A percentile compares a stretch with the other conserved stretches of the same genome.
These are phyloP conservation scores for Funneliformis caledonium DNA, from an alignment of 371 early-diverging fungal species.

Conservation along the genomic window DNA sequence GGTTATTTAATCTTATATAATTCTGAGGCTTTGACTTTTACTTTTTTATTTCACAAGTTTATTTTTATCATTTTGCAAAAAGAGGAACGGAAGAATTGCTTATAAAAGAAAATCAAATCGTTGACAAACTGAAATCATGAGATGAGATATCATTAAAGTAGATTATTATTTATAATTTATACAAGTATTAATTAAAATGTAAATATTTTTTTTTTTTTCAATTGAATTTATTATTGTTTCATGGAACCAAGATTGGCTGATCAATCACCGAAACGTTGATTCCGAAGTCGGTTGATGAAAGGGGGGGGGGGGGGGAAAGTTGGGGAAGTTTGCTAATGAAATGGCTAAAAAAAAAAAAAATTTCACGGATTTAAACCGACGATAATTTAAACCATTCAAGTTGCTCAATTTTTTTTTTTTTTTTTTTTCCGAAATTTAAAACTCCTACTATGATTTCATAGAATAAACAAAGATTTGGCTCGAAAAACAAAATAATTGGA, in stretches of 20 bases:
- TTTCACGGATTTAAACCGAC: neutral
- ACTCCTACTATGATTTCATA: neutral
- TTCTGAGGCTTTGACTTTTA: neutral
- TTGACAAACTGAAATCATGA: neutral
- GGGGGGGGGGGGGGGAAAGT: neutral
- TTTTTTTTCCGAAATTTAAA: no score
- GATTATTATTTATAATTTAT: neutral
- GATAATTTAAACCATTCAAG: no score
- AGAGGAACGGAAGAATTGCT: neutral
- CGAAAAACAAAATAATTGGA: neutral
- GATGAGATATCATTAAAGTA: neutral
- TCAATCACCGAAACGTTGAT: neutral
- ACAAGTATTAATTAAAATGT: neutral
- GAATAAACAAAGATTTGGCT: neutral
- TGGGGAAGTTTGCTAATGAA: neutral
- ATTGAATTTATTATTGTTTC: neutral
- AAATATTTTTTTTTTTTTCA: neutral
- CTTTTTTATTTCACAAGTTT: neutral
- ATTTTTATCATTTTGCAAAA: neutral
- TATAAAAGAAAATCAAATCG: neutral
- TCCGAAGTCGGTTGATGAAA: neutral
- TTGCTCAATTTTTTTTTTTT: no score
- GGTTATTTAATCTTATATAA: neutral
- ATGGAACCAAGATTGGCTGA: neutral
- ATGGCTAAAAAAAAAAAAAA: neutral